phyloP scores from a whole-genome alignment of 768 basidiomycete species.

The Russula sp. region DNA sequence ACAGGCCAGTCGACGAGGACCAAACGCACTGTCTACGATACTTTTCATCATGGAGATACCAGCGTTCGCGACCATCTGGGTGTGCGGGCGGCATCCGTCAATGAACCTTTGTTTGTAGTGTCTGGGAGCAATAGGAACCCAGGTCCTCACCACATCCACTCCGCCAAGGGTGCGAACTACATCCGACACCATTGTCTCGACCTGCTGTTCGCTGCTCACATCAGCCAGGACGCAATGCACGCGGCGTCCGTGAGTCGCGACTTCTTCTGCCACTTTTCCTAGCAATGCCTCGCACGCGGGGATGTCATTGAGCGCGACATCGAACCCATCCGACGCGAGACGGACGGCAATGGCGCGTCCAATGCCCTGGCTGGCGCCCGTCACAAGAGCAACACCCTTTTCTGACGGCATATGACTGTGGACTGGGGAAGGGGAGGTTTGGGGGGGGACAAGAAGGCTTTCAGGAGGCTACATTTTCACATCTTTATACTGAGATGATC shows the following conservation, averaged over 20 bases:
- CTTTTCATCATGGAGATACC: constrained; percentile 21
- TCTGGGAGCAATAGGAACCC: neutral
- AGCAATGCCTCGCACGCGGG: constrained; percentile 30
- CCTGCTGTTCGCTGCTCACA: constrained; percentile 24
- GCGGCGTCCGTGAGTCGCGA: constrained; percentile 21
- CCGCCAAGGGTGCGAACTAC: constrained; percentile 26
- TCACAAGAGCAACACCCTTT: constrained; percentile 1
- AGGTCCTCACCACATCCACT: constrained; percentile 31
- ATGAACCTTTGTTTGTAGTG: neutral
- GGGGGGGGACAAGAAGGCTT: too few relatives aligned
- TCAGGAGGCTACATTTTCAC: neutral
- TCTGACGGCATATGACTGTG: neutral
- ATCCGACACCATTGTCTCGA: constrained; percentile 26
- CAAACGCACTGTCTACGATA: constrained; percentile 24
- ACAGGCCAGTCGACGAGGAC: neutral
- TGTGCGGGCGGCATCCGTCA: neutral
- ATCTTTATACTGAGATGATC: neutral
- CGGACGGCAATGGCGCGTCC: constrained; percentile 31
- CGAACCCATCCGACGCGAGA: constrained; percentile 33
- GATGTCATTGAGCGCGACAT: constrained; percentile 32
- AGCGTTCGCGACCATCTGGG: constrained; percentile 28
- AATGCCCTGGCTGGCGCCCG: constrained; percentile 25
- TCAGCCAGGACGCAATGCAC: constrained; percentile 23
- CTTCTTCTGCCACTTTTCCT: constrained; percentile 23
- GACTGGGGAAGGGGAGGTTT: neutral